These are phyloP conservation scores for Cornus florida DNA, from an alignment of 148 eudicot genomes.

Conservation along the genomic window DNA sequence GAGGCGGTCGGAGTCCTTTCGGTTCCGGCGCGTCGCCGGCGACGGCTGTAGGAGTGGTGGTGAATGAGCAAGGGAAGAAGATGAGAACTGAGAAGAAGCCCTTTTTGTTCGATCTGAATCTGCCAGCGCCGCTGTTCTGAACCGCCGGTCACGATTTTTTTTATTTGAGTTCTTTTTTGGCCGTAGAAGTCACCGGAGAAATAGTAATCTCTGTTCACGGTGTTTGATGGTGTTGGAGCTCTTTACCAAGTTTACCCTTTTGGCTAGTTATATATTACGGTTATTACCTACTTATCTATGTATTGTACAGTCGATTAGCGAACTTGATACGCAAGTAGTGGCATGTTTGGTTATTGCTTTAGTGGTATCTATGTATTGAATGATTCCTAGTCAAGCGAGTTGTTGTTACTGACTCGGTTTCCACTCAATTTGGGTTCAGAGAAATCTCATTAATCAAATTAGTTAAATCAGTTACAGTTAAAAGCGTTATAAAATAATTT, in stretches of 20 bases:
- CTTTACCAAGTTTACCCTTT: neutral
- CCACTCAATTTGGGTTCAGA: no score
- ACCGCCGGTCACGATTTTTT: neutral
- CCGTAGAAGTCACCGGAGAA: neutral
- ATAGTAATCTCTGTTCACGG: neutral
- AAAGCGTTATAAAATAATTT: no score
- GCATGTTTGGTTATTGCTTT: no score
- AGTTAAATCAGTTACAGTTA: no score
- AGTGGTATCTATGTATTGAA: no score
- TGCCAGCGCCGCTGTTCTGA: conserved; percentile 40
- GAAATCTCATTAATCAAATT: no score
- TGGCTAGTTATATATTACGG: neutral
- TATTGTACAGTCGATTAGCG: neutral
- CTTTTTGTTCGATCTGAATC: conserved; percentile 38
- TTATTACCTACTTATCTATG: neutral
- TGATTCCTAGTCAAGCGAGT: neutral
- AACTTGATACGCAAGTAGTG: no score
- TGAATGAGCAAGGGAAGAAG: conserved; percentile 21
- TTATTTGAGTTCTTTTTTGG: no score
- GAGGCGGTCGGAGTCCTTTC: neutral
- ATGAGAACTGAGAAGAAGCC: conserved; percentile 23
- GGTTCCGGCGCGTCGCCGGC: neutral
- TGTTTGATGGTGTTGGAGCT: neutral
- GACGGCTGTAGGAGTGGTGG: conserved; percentile 10
- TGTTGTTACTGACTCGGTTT: no score